Conservation (phyloP, 176 grass and related monocot species). For the Bromus sterilis region DNA sequence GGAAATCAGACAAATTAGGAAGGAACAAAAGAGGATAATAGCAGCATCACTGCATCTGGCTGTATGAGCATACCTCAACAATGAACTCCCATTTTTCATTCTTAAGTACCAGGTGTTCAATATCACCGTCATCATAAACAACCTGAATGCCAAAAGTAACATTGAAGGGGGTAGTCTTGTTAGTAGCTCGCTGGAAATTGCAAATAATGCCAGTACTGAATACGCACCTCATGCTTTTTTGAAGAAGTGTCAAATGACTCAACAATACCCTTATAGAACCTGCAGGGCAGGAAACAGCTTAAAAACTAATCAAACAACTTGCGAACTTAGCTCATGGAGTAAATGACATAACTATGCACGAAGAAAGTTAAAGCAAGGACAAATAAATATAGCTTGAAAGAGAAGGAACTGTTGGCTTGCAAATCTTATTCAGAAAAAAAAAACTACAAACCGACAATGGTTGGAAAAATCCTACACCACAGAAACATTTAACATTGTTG, state of each 20-base stretch:
- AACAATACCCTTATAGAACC: constrained; percentile 68
- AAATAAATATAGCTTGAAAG: neutral
- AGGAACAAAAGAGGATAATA: neutral
- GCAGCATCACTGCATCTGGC: neutral
- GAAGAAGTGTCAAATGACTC: constrained; percentile 26
- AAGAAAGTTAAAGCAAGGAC: neutral
- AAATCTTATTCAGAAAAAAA: neutral
- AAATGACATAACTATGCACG: neutral
- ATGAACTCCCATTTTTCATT: constrained; percentile 63
- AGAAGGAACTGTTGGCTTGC: neutral
- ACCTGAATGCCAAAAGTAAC: constrained; percentile 35
- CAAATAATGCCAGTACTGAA: neutral
- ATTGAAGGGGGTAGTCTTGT: neutral
- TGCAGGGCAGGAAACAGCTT: constrained; percentile 36
- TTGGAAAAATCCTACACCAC: constrained; percentile 1
- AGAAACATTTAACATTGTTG: constrained; percentile 5
- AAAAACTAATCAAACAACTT: neutral
- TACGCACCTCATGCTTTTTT: constrained; percentile 59
- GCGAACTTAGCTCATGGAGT: neutral
- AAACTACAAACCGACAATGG: neutral
- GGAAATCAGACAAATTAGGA: constrained; percentile 17
- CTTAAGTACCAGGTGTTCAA: constrained; percentile 47
- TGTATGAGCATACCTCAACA: constrained; percentile 29
- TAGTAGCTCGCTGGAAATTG: neutral
- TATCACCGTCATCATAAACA: constrained; percentile 77